phyloP scores from a whole-genome alignment of 75 land plant genomes.

The Pseudotsuga menziesii region DNA sequence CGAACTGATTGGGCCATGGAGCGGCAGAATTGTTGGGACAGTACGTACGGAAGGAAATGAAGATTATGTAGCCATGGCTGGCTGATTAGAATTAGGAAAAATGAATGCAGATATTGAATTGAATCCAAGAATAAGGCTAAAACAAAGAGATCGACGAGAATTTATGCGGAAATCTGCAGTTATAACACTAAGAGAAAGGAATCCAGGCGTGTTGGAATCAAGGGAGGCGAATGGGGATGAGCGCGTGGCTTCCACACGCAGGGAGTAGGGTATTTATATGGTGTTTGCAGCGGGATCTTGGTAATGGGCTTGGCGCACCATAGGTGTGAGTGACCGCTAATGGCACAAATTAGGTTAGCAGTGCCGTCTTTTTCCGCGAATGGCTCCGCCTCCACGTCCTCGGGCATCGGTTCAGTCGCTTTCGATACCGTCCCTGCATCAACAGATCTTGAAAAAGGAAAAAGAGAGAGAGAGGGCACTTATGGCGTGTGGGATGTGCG shows the following conservation, averaged over 20 bases:
- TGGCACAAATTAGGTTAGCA: too few species aligned
- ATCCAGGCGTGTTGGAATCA: neutral
- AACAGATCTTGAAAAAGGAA: neutral
- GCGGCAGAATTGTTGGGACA: too few species aligned
- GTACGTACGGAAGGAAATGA: too few species aligned
- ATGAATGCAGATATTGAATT: too few species aligned
- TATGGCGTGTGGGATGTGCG: constrained; percentile 8
- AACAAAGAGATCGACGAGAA: too few species aligned
- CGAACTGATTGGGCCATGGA: too few species aligned
- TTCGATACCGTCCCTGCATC: neutral
- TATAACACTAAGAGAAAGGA: too few species aligned
- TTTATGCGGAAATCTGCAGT: too few species aligned
- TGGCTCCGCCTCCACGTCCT: neutral
- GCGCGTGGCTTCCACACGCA: constrained; percentile 10
- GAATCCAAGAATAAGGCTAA: too few species aligned
- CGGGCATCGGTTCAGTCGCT: neutral
- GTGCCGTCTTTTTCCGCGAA: neutral
- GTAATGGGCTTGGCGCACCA: neutral
- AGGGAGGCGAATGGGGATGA: neutral
- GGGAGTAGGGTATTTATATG: neutral
- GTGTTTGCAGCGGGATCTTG: neutral
- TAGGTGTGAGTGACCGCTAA: neutral
- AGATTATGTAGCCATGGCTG: too few species aligned
- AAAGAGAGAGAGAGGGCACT: neutral
- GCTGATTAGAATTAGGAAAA: too few species aligned